phyloP scores from a whole-genome alignment of 2,329 filamentous ascomycete species.

The Claviceps purpurea region DNA sequence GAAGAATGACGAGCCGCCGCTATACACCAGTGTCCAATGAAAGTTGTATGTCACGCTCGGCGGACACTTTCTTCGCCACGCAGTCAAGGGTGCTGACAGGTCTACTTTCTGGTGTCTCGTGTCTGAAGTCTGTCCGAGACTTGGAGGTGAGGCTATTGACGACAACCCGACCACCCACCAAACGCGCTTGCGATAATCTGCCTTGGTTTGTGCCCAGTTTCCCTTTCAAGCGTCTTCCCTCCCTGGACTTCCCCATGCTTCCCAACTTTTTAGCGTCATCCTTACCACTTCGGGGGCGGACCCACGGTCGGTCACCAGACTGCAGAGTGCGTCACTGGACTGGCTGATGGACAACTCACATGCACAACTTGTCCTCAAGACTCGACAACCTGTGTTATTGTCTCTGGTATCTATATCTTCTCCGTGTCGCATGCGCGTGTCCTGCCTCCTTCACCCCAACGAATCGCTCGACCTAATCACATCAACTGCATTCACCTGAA shows the following conservation, averaged over 20 bases:
- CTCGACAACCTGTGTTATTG: background rate
- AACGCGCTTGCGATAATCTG: no score
- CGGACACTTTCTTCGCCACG: background rate
- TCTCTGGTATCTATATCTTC: background rate
- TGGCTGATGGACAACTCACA: background rate
- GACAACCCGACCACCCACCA: background rate
- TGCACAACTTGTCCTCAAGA: background rate
- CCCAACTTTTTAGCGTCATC: background rate
- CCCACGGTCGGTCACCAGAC: conserved; percentile 1
- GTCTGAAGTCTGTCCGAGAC: no score
- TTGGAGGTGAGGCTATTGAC: background rate
- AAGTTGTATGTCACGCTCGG: background rate
- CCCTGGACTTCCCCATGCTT: background rate
- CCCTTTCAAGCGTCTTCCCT: background rate
- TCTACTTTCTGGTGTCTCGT: background rate
- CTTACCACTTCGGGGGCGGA: background rate
- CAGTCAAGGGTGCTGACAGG: background rate
- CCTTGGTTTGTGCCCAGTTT: background rate
- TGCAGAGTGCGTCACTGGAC: background rate
- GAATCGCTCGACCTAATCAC: background rate
- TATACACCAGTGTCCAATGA: background rate
- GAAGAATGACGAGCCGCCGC: background rate
- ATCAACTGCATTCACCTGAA: background rate
- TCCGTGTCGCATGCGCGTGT: background rate
- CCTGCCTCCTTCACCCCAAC: background rate